Evolutionary conservation across 1,139 yeast genomes (phyloP).

Genomic region (Tardiomyces depauwii): DNA sequence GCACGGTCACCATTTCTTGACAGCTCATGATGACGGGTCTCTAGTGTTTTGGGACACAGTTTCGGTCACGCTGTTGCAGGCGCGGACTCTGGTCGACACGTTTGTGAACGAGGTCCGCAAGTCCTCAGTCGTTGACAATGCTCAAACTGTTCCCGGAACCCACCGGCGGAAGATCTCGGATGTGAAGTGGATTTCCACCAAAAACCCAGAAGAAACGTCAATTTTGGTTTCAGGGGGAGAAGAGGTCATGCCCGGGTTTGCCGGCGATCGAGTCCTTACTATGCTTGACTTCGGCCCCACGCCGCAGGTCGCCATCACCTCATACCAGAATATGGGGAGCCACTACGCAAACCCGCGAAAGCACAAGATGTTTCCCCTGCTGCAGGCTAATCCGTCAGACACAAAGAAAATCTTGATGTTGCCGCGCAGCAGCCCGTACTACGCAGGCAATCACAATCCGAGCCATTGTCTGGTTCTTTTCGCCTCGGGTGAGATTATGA

Average conservation of each 20-base stretch:
- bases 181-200: constrained; percentile 10
- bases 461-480: constrained; percentile 51
- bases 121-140: constrained; percentile 2
- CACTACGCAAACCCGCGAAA: constrained; percentile 60
- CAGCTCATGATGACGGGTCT: constrained; percentile 73
- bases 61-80: constrained; percentile 60
- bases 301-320: constrained; percentile 66
- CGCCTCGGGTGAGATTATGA: constrained; percentile 46
- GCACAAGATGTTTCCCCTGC: constrained; percentile 40
- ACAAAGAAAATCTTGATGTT: constrained; percentile 40
- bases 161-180: neutral
- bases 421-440: constrained; percentile 39
- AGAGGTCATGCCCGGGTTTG: constrained; percentile 19
- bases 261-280: constrained; percentile 45
- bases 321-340: constrained; percentile 71
- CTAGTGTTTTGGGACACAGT: constrained; percentile 88
- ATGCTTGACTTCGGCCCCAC: constrained; percentile 73
- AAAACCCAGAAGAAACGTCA: constrained; percentile 51
- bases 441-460: constrained; percentile 24
- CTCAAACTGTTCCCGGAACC: neutral
- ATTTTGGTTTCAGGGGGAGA: constrained; percentile 65
- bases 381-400: constrained; percentile 31
- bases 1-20: constrained; percentile 73
- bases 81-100: constrained; percentile 59
- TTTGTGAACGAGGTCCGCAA: constrained; percentile 36